A percentile compares a stretch with the other conserved stretches of the same genome.
phyloP scores from a whole-genome alignment of 2,329 filamentous ascomycete species.

The Venturiaceae sp. region DNA sequence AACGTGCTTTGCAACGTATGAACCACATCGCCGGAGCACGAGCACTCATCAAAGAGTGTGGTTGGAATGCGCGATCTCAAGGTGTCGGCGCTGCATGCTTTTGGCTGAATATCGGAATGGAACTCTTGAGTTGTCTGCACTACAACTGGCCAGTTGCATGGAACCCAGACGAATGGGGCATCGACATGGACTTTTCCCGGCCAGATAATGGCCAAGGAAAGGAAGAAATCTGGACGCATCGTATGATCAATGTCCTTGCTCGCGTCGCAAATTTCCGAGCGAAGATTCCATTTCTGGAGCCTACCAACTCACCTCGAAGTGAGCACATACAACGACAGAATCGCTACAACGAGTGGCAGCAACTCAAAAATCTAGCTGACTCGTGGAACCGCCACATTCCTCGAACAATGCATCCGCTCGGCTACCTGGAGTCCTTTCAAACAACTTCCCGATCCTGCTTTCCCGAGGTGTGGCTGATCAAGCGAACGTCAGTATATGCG shows the following conservation, averaged over 20 bases:
- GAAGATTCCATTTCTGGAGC: conserved; percentile 48
- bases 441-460: conserved; percentile 64
- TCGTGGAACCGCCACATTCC: conserved; percentile 73
- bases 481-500: conserved; percentile 70
- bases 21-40: conserved; percentile 80
- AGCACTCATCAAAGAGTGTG: conserved; percentile 79
- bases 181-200: conserved; percentile 62
- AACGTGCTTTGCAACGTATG: conserved; percentile 69
- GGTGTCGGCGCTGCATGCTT: conserved; percentile 84
- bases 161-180: conserved; percentile 83
- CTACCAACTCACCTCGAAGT: conserved; percentile 49
- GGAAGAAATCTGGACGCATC: conserved; percentile 80
- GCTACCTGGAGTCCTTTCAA: conserved; percentile 43
- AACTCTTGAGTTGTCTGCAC: conserved; percentile 78
- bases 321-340: conserved; percentile 55
- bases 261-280: conserved; percentile 81
- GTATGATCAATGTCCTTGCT: conserved; percentile 79
- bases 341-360: conserved; percentile 64
- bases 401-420: conserved; percentile 78
- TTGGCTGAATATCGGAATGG: conserved; percentile 87
- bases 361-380: conserved; percentile 72
- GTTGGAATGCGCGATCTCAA: conserved; percentile 70
- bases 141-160: conserved; percentile 82
- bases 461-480: conserved; percentile 82
- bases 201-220: conserved; percentile 37